phyloP scores from a whole-genome alignment of 257 asterid species.

The Solanum peruvianum region DNA sequence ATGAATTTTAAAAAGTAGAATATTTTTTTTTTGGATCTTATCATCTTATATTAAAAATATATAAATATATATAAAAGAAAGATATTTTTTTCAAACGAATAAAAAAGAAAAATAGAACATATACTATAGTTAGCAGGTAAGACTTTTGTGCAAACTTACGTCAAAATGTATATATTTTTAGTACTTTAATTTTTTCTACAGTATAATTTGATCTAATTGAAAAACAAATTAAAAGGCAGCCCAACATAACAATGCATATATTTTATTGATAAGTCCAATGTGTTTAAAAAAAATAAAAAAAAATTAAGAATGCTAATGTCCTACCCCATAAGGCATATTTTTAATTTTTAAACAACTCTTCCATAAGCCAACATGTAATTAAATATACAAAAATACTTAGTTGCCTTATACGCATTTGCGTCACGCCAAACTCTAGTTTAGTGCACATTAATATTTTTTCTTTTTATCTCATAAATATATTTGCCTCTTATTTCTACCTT shows the following conservation, averaged over 20 bases:
- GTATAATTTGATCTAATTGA: background rate
- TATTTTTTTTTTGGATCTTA: no score
- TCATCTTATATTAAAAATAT: background rate
- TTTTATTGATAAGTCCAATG: background rate
- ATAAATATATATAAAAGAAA: no score
- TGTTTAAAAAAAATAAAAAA: accelerated
- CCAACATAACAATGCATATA: background rate
- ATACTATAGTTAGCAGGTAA: background rate
- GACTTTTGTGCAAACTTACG: background rate
- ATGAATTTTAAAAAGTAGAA: no score
- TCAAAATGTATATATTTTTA: background rate
- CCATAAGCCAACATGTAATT: background rate
- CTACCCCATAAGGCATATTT: background rate
- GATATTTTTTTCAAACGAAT: no score
- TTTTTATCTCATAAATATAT: background rate
- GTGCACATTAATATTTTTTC: background rate
- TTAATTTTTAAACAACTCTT: background rate
- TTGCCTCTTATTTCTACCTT: background rate
- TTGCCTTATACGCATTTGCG: background rate
- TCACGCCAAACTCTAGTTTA: background rate
- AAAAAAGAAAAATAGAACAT: background rate
- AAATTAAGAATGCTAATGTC: background rate
- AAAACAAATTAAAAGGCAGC: background rate
- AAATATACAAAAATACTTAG: background rate
- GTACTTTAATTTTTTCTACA: background rate